These are phyloP conservation scores for Posidonia oceanica DNA, from an alignment of 116 monocot genomes.

Conservation along the genomic window DNA sequence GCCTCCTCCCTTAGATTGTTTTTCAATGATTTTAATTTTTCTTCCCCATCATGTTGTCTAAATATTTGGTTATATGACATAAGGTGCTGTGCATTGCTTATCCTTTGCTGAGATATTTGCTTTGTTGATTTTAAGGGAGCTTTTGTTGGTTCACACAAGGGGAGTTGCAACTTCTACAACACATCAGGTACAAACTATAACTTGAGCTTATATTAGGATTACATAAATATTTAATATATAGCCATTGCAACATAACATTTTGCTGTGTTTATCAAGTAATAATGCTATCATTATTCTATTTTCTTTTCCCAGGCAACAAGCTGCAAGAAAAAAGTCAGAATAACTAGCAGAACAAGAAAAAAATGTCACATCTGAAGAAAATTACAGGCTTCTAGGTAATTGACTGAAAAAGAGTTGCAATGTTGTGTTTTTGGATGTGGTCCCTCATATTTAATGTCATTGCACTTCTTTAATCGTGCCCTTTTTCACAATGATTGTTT, in stretches of 20 bases:
- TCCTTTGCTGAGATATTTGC: background rate
- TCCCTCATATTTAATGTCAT: no score
- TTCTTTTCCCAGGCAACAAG: slow-evolving; percentile 43
- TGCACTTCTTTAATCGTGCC: no score
- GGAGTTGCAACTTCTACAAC: slow-evolving; percentile 48
- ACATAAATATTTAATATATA: no score
- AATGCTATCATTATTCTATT: background rate
- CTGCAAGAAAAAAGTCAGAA: slow-evolving; percentile 39
- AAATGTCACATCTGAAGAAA: slow-evolving; percentile 49
- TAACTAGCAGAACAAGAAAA: slow-evolving; percentile 63
- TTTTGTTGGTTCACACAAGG: slow-evolving; percentile 61
- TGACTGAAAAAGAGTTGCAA: background rate
- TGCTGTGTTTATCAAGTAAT: no score
- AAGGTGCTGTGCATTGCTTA: no score
- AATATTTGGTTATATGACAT: no score
- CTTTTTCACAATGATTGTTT: no score
- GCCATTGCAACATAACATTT: no score
- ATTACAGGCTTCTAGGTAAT: slow-evolving; percentile 81
- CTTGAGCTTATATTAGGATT: background rate
- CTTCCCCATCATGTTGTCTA: no score
- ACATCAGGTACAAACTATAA: slow-evolving; percentile 38
- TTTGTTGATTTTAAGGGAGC: slow-evolving; percentile 36
- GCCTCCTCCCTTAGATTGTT: no score
- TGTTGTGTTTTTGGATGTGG: no score
- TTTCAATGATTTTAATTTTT: no score